These are phyloP conservation scores for Ambrosiella beaveri DNA, from an alignment of 2,329 filamentous ascomycete species.

Conservation along the genomic window DNA sequence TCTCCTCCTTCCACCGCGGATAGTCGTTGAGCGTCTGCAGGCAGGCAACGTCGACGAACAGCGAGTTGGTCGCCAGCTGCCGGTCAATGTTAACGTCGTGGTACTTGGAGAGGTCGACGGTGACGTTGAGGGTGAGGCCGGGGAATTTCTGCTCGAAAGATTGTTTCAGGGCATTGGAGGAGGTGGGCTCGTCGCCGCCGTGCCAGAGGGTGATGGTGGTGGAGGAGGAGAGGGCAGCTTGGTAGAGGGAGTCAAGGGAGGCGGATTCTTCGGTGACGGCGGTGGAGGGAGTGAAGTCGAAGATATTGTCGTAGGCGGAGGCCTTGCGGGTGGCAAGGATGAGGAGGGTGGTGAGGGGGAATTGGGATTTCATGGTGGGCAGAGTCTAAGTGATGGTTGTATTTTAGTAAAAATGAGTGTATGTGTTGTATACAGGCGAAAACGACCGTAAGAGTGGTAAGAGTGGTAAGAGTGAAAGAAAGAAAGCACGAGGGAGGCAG, in stretches of 20 bases:
- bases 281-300: slow-evolving; percentile 15
- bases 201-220: slow-evolving; percentile 29
- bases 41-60: slow-evolving; percentile 28
- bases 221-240: slow-evolving; percentile 30
- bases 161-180: slow-evolving; percentile 24
- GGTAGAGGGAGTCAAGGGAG: slow-evolving; percentile 31
- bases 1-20: slow-evolving; percentile 31
- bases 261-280: slow-evolving; percentile 24
- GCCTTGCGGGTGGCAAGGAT: neutral
- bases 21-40: slow-evolving; percentile 36
- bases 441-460: no score
- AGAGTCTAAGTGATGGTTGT: neutral
- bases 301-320: slow-evolving; percentile 16
- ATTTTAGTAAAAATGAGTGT: neutral
- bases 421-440: neutral
- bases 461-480: no score
- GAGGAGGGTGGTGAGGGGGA: neutral
- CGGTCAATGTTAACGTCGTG: slow-evolving; percentile 30
- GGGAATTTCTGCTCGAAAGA: slow-evolving; percentile 31
- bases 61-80: slow-evolving; percentile 23
- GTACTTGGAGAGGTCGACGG: slow-evolving; percentile 39
- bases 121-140: slow-evolving; percentile 32
- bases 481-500: no score
- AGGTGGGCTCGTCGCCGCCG: slow-evolving; percentile 29
- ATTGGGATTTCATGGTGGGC: slow-evolving; percentile 1